Conservation (phyloP, 2,329 filamentous ascomycete genomes). For the Furcasterigmium furcatum region DNA sequence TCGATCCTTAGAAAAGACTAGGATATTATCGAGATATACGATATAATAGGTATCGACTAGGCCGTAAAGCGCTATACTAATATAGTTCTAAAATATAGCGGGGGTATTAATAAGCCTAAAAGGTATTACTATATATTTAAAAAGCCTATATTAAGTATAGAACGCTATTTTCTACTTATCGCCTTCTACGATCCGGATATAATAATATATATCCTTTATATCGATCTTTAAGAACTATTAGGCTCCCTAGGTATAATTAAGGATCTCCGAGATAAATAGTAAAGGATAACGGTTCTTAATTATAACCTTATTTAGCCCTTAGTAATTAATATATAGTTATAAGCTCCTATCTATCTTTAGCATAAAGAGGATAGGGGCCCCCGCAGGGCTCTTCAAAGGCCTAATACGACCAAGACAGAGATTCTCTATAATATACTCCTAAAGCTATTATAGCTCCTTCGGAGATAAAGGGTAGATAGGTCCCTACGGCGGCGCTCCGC, state of each 20-base stretch:
- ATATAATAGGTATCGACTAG: neutral
- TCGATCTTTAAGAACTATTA: conserved; percentile 12
- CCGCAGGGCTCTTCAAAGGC: neutral
- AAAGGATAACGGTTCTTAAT: conserved; percentile 21
- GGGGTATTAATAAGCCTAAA: conserved; percentile 19
- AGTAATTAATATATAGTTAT: conserved; percentile 20
- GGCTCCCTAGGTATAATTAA: conserved; percentile 13
- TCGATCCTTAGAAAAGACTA: neutral
- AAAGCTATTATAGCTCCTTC: neutral
- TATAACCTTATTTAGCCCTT: conserved; percentile 19
- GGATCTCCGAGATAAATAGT: conserved; percentile 19
- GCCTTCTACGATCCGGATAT: conserved; percentile 23
- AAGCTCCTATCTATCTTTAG: conserved; percentile 16
- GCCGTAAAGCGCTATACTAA: conserved; percentile 1
- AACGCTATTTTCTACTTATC: conserved; percentile 31
- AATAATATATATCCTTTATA: conserved; percentile 21
- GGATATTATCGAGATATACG: conserved; percentile 3
- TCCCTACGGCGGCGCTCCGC: neutral
- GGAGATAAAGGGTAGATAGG: neutral
- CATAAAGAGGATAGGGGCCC: conserved; percentile 14
- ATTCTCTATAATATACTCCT: neutral
- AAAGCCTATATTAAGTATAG: conserved; percentile 23
- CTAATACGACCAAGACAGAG: neutral
- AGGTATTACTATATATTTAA: conserved; percentile 26
- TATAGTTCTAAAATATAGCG: conserved; percentile 14